Evolutionary conservation across 768 basidiomycete species (phyloP).

Genomic region (Kwoniella dendrophila): DNA sequence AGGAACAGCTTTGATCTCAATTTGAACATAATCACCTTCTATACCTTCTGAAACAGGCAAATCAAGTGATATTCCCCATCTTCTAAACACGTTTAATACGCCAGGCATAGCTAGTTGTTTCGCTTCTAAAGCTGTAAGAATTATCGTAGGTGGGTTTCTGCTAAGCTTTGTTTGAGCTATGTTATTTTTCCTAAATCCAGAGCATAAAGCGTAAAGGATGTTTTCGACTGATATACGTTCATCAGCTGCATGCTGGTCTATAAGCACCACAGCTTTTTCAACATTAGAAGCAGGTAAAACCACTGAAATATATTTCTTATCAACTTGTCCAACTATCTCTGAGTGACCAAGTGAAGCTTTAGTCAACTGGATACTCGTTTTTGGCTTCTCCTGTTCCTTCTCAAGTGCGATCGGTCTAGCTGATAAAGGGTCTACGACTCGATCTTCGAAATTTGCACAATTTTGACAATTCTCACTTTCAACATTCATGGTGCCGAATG

Average conservation of each 20-base stretch:
- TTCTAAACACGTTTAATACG: constrained; percentile 26
- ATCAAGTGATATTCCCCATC: constrained; percentile 51
- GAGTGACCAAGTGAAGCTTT: constrained; percentile 65
- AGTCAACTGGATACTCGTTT: constrained; percentile 26
- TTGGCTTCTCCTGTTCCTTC: not conserved
- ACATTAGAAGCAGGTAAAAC: constrained; percentile 30
- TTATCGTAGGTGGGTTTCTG: constrained; percentile 64
- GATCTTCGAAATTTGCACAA: not conserved
- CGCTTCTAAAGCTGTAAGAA: constrained; percentile 71
- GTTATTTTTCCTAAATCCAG: constrained; percentile 62
- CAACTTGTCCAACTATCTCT: constrained; percentile 77
- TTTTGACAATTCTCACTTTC: not conserved
- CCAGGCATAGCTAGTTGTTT: constrained; percentile 57
- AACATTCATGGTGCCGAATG: not conserved
- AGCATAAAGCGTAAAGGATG: constrained; percentile 74
- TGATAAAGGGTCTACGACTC: not conserved
- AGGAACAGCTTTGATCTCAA: constrained; percentile 35
- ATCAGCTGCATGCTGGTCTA: constrained; percentile 99
- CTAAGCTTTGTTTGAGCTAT: constrained; percentile 55
- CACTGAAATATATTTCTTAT: constrained; percentile 87
- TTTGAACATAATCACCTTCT: constrained; percentile 25
- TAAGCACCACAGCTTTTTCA: constrained; percentile 63
- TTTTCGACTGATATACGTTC: constrained; percentile 89
- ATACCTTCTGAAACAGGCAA: not conserved
- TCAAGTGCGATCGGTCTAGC: constrained; percentile 1